Conservation (phyloP, 768 basidiomycete species). For the Kwoniella bestiolae region DNA sequence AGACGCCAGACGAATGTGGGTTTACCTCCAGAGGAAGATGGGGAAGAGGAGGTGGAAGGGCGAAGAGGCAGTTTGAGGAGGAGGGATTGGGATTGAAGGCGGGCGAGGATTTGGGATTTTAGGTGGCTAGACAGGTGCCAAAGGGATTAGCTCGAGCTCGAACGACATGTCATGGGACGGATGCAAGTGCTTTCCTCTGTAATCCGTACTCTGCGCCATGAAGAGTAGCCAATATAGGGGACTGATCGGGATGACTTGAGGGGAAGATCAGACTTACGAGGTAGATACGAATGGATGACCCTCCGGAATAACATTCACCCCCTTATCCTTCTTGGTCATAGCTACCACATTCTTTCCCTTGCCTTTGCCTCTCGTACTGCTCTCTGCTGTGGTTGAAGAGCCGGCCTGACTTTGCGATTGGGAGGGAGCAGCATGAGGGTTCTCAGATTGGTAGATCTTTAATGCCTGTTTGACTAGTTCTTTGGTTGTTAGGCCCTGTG, state of each 20-base stretch:
- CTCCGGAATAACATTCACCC: constrained; percentile 28
- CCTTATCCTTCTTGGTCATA: constrained; percentile 6
- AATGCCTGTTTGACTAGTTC: constrained; percentile 22
- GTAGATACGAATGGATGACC: constrained; percentile 46
- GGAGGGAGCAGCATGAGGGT: constrained; percentile 4
- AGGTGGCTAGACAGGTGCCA: constrained; percentile 35
- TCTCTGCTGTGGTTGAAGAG: not conserved
- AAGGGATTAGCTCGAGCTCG: not conserved
- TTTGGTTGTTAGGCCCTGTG: constrained; percentile 10
- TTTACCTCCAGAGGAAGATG: constrained; percentile 14
- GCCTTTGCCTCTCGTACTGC: constrained; percentile 8
- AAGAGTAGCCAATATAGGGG: no score
- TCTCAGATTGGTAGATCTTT: constrained; percentile 15
- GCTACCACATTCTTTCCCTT: constrained; percentile 12
- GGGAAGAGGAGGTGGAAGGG: constrained; percentile 10
- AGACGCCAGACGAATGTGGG: constrained; percentile 17
- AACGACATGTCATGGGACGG: not conserved
- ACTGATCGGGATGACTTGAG: no score
- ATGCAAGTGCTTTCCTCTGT: not conserved
- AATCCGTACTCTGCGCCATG: no score
- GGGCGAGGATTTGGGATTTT: constrained; percentile 37
- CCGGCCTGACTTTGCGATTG: not conserved
- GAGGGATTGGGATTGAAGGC: constrained; percentile 39
- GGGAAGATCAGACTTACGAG: constrained; percentile 28
- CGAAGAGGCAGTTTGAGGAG: constrained; percentile 13